Base-by-base conservation (phyloP, 2,329 filamentous ascomycete genomes). In the Exophiala sideris region DNA sequence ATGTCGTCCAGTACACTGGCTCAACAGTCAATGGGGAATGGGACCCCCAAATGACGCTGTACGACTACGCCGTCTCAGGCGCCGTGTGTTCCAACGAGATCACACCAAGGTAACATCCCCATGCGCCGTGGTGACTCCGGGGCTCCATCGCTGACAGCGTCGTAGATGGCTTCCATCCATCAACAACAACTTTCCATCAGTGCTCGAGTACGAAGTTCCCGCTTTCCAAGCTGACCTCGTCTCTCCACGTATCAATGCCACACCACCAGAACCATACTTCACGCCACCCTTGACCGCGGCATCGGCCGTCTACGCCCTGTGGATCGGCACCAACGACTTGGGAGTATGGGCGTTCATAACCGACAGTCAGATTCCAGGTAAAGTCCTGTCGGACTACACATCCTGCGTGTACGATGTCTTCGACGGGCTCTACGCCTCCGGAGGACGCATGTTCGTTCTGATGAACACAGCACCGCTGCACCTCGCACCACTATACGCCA, bases 261-360 rank as follows among this genome's bases (percentile, higher is more conserved):
- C 57, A 2, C 57, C 58, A 6, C 45, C 52, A 16, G 44, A 50
- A 9, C 45, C 54, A 18, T 58, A 50, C 41, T 61, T 57, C 42
- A 51, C 48, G 6, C 54, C 59, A 0, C 35, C 52, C 5, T 50
- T 63, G 29, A 48, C 59, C 0, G 44, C 60, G 12, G 29, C 46
- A 12, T 51, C 55, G 18, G 56, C 87, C 0, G 83, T 89, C 2
- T 91, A 90, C 64, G 78, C 83, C 1, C 79, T 91, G 47, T 91
- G 86, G 86, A 90, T 91, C 63, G 88, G 88, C 2, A 91, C 87
- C 20, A 92, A 92, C 66, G 88, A 94, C 64, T 73, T 92, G 8
- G 87, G 88, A 18, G 76, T 75, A 52, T 70, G 76, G 48, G 85
- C 79, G 7, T 86, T 91, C 65, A 68, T 91, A 32, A 82, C 79